These are phyloP conservation scores for Xanthoceras sorbifolium DNA, from an alignment of 345 rosid genomes.

Conservation along the genomic window DNA sequence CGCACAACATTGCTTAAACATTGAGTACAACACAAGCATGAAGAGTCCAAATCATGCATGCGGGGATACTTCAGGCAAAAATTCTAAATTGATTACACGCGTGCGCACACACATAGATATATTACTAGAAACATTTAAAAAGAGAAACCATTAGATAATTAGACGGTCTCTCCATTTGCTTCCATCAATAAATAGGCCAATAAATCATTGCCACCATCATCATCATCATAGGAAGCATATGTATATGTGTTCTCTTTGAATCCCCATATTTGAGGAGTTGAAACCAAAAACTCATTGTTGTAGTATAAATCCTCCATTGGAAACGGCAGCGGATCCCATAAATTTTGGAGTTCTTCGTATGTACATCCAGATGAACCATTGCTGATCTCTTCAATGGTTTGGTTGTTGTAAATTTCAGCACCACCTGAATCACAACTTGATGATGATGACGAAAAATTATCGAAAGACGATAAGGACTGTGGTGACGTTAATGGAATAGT, in stretches of 20 bases:
- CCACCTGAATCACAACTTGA: no score
- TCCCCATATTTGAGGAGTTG: background rate
- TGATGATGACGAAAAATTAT: no score
- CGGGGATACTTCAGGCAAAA: no score
- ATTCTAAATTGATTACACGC: no score
- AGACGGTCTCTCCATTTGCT: background rate
- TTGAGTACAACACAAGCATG: no score
- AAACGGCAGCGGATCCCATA: conserved; percentile 1
- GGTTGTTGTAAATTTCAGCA: background rate
- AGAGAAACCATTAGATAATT: background rate
- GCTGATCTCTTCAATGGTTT: background rate
- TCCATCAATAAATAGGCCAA: background rate
- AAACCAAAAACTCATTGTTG: background rate
- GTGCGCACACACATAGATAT: no score
- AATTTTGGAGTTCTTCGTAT: conserved; percentile 11
- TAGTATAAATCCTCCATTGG: background rate
- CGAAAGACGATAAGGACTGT: no score
- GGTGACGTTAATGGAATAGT: background rate
- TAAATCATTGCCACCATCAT: background rate
- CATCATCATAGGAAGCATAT: conserved; percentile 6
- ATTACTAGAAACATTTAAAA: conserved; percentile 16
- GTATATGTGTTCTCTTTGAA: background rate
- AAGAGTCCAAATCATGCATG: no score
- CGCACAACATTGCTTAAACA: no score
- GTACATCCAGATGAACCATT: background rate